Evolutionary conservation across 768 basidiomycete species (phyloP).

Genomic region (Naganishia randhawae): DNA sequence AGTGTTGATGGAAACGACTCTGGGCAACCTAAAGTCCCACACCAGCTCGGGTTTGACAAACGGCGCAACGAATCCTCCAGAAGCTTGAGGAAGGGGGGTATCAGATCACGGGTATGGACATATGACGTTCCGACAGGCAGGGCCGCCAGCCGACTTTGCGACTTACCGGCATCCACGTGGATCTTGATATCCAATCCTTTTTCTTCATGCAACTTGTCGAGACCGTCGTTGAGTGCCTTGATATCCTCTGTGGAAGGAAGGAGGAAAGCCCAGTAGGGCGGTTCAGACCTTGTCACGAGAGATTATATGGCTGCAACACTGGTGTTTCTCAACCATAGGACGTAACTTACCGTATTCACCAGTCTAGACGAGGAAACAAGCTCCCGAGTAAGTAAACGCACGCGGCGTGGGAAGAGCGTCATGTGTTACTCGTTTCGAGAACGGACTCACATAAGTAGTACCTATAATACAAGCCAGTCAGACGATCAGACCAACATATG

Average conservation of each 20-base stretch:
- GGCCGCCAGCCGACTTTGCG: no score
- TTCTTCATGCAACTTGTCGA: slow-evolving; percentile 42
- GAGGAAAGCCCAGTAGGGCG: neutral
- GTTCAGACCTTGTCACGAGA: neutral
- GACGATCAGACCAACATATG: neutral
- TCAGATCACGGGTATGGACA: no score
- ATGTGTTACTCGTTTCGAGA: neutral
- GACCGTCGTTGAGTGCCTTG: slow-evolving; percentile 26
- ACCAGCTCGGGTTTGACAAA: slow-evolving; percentile 40
- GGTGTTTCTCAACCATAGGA: no score
- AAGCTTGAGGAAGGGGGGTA: slow-evolving; percentile 48
- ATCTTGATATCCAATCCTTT: slow-evolving; percentile 43
- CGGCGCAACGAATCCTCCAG: slow-evolving; percentile 59
- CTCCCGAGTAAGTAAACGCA: neutral
- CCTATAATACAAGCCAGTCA: neutral
- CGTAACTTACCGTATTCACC: slow-evolving; percentile 21
- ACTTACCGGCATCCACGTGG: slow-evolving; percentile 36
- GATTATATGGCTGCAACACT: neutral
- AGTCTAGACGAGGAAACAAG: slow-evolving; percentile 5
- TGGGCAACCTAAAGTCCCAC: slow-evolving; percentile 49
- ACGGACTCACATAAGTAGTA: slow-evolving; percentile 21
- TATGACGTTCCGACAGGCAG: no score
- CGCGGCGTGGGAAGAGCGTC: no score
- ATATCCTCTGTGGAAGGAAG: slow-evolving; percentile 26
- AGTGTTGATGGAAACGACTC: slow-evolving; percentile 50